Evolutionary conservation across 352 stramenopile species (phyloP).

Genomic region (Peronospora farinosa): DNA sequence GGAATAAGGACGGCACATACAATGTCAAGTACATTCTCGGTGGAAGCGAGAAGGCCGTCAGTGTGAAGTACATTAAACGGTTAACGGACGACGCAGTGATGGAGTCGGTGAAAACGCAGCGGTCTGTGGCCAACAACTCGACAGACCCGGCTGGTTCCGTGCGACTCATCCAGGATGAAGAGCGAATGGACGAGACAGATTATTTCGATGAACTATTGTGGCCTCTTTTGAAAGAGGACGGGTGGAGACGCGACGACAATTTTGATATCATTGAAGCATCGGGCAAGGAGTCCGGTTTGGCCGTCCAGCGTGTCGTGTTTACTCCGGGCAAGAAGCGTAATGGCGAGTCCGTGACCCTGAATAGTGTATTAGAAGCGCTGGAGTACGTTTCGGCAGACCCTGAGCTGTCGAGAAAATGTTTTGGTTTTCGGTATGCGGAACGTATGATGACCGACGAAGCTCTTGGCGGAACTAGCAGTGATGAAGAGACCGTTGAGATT

Average conservation of each 20-base stretch:
- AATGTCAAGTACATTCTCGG: constrained; percentile 83
- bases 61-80: constrained; percentile 47
- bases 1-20: constrained; percentile 66
- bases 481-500: constrained; percentile 19
- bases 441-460: constrained; percentile 36
- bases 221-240: constrained; percentile 65
- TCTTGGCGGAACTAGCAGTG: constrained; percentile 27
- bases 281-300: constrained; percentile 31
- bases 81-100: constrained; percentile 72
- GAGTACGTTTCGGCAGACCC: constrained; percentile 48
- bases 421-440: constrained; percentile 57
- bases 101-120: constrained; percentile 58
- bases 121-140: constrained; percentile 22
- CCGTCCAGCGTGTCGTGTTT: constrained; percentile 39
- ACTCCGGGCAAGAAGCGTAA: constrained; percentile 19
- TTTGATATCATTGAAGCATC: constrained; percentile 49
- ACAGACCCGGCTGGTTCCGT: constrained; percentile 15
- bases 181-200: constrained; percentile 48
- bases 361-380: constrained; percentile 52
- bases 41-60: constrained; percentile 63
- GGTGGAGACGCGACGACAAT: constrained; percentile 54
- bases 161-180: constrained; percentile 29
- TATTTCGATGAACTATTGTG: constrained; percentile 80
- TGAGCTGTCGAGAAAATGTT: constrained; percentile 53
- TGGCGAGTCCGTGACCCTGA: constrained; percentile 24